Evolutionary conservation across 345 rosid species (phyloP).

Genomic region (Gossypium thurberi): DNA sequence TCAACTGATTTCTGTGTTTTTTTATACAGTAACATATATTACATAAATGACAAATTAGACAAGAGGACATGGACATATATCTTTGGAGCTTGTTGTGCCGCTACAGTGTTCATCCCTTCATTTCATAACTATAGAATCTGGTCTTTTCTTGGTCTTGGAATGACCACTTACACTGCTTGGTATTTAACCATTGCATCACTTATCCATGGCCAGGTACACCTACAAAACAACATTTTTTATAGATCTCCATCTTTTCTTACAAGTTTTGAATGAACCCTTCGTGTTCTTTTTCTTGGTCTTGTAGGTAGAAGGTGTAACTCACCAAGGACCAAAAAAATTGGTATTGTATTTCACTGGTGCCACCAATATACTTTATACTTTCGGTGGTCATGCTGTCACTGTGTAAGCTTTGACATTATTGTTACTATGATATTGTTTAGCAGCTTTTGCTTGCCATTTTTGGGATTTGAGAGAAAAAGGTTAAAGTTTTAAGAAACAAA

Average conservation of each 20-base stretch:
- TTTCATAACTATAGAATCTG: constrained; percentile 80
- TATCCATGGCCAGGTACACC: constrained; percentile 56
- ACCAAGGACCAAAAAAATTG: constrained; percentile 51
- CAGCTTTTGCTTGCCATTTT: background rate
- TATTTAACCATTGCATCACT: constrained; percentile 57
- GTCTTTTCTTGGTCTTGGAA: constrained; percentile 78
- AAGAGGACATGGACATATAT: constrained; percentile 91
- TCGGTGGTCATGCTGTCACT: constrained; percentile 85
- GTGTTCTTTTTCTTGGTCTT: background rate
- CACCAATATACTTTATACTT: constrained; percentile 80
- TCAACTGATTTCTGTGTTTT: constrained; percentile 6
- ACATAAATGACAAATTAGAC: constrained; percentile 65
- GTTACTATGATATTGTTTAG: background rate
- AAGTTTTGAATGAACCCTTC: background rate
- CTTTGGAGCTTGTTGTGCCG: constrained; percentile 86
- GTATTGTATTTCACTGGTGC: constrained; percentile 88
- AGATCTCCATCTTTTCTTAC: background rate
- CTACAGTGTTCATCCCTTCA: constrained; percentile 71
- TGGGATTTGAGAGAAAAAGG: no score
- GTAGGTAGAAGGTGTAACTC: constrained; percentile 53
- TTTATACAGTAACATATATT: constrained; percentile 61
- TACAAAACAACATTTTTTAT: background rate
- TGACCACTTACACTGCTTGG: constrained; percentile 92
- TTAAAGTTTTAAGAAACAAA: no score
- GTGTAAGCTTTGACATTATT: constrained; percentile 42